Evolutionary conservation across 257 asterid species (phyloP).

Genomic region (Galeopsis tetrahit): DNA sequence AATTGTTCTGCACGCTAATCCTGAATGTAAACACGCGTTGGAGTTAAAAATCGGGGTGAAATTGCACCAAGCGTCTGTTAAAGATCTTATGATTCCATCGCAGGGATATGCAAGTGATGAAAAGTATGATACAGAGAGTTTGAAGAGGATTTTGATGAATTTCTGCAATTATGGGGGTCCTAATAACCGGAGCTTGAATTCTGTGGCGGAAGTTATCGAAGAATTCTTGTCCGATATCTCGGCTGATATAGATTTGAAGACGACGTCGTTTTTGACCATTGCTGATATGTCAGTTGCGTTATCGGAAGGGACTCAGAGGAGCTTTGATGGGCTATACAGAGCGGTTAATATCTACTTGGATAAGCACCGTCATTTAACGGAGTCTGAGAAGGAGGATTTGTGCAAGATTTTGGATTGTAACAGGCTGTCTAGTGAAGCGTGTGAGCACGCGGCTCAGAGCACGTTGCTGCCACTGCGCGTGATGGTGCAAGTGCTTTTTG

Average conservation of each 20-base stretch:
- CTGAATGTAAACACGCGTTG: slow-evolving; percentile 55
- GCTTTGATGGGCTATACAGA: slow-evolving; percentile 63
- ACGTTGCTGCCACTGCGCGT: slow-evolving; percentile 66
- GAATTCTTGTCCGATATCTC: slow-evolving; percentile 73
- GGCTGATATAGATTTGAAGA: slow-evolving; percentile 57
- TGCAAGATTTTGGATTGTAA: slow-evolving; percentile 64
- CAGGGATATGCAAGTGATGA: slow-evolving; percentile 64
- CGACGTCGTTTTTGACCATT: slow-evolving; percentile 33
- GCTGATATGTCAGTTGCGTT: slow-evolving; percentile 54
- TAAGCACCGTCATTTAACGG: slow-evolving; percentile 66
- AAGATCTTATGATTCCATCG: slow-evolving; percentile 65
- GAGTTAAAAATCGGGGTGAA: slow-evolving; percentile 76
- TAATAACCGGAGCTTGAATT: slow-evolving; percentile 25
- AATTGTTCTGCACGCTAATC: slow-evolving; percentile 45
- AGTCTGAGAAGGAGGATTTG: slow-evolving; percentile 61
- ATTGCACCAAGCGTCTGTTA: slow-evolving; percentile 50
- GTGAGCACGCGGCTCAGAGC: slow-evolving; percentile 69
- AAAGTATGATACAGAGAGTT: slow-evolving; percentile 59
- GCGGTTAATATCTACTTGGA: slow-evolving; percentile 73
- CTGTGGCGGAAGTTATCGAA: slow-evolving; percentile 62
- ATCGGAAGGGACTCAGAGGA: slow-evolving; percentile 42
- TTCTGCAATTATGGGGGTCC: slow-evolving; percentile 51
- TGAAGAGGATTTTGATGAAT: slow-evolving; percentile 66
- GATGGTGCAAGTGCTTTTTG: slow-evolving; percentile 70
- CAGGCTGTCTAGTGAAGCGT: slow-evolving; percentile 67